A percentile compares a stretch with the other conserved stretches of the same genome.
Conservation (phyloP, 768 basidiomycete species). For the Hypsizygus marmoreus region DNA sequence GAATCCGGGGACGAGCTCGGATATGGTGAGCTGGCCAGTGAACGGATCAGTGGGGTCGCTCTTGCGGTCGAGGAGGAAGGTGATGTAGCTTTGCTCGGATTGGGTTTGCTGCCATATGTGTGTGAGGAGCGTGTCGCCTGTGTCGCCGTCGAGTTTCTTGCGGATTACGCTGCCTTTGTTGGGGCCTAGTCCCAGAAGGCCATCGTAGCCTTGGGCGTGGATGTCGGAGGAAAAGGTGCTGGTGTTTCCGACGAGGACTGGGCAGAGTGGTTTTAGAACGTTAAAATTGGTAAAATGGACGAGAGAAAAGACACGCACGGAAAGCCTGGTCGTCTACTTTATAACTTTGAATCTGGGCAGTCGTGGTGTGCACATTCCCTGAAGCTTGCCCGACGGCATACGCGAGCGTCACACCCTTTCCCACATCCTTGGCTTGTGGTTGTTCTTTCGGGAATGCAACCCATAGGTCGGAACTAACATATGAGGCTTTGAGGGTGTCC, state of each 20-base stretch:
- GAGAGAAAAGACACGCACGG: conserved; percentile 41
- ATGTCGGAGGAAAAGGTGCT: conserved; percentile 66
- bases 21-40: conserved; percentile 70
- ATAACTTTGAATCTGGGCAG: conserved; percentile 56
- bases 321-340: conserved; percentile 67
- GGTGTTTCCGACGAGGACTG: conserved; percentile 67
- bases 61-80: conserved; percentile 64
- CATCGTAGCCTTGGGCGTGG: conserved; percentile 61
- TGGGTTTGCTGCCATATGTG: conserved; percentile 64
- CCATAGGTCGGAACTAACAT: conserved; percentile 73
- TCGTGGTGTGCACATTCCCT: conserved; percentile 60
- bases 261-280: too few relatives aligned
- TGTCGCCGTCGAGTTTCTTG: conserved; percentile 48
- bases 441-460: conserved; percentile 51
- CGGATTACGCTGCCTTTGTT: conserved; percentile 68
- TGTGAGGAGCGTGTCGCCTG: conserved; percentile 62
- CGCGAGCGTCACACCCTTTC: conserved; percentile 53
- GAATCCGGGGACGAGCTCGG: conserved; percentile 62
- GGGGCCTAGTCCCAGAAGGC: conserved; percentile 79
- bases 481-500: conserved; percentile 4
- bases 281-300: conserved; percentile 6
- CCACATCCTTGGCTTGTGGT: conserved; percentile 54
- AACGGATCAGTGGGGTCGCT: conserved; percentile 51
- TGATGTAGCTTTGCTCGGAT: conserved; percentile 62
- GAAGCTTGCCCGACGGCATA: conserved; percentile 72